Percentiles rank a stretch among this genome's conserved stretches.
These are phyloP conservation scores for Hypomyces rosellus DNA, from an alignment of 2,329 filamentous ascomycete genomes.

Conservation along the genomic window DNA sequence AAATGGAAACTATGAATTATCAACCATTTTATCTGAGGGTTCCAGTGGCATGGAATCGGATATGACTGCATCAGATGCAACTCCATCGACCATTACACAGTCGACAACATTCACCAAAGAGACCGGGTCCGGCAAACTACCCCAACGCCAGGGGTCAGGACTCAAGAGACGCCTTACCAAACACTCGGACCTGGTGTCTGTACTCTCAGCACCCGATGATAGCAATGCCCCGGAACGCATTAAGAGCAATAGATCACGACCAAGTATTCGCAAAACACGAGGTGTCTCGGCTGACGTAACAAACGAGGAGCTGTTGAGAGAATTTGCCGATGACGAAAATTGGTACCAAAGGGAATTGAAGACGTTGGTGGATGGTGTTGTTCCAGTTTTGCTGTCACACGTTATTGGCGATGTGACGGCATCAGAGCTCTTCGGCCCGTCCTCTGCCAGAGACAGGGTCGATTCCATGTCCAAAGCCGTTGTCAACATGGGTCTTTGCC, in stretches of 20 bases:
- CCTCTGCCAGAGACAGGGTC: conserved; percentile 44
- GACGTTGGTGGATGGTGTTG: conserved; percentile 89
- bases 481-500: conserved; percentile 83
- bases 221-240: conserved; percentile 50
- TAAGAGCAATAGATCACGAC: conserved; percentile 66
- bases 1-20: conserved; percentile 48
- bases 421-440: conserved; percentile 60
- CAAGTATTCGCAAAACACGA: conserved; percentile 70
- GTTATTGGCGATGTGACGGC: conserved; percentile 66
- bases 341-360: conserved; percentile 88
- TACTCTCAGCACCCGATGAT: conserved; percentile 67
- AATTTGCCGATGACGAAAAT: conserved; percentile 75
- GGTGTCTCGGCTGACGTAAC: conserved; percentile 62
- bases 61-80: conserved; percentile 37
- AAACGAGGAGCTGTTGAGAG: conserved; percentile 67
- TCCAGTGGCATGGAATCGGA: conserved; percentile 43
- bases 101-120: not conserved
- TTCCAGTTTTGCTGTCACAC: conserved; percentile 83
- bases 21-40: conserved; percentile 50
- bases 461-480: conserved; percentile 74
- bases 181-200: conserved; percentile 89
- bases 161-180: conserved; percentile 76
- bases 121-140: conserved; percentile 23
- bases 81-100: conserved; percentile 44
- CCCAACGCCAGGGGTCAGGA: conserved; percentile 41